Conservation (phyloP, 2,329 filamentous ascomycete genomes). For the Alternaria gansuensis region DNA sequence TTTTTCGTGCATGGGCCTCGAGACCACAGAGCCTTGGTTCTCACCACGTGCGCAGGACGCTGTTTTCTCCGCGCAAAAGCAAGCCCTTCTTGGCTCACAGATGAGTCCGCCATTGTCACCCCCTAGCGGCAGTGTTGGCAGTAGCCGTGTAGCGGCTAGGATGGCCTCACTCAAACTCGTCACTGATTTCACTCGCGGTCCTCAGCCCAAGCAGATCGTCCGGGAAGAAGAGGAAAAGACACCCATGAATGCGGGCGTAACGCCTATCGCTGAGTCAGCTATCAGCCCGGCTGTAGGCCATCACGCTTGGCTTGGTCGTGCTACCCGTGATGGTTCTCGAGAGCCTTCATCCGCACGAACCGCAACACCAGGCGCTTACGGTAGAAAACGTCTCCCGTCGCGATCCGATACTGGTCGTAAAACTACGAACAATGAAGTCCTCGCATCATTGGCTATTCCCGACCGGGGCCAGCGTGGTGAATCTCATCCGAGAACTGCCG, state of each 20-base stretch:
- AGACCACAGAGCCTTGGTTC: slow-evolving; percentile 86
- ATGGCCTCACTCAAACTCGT: slow-evolving; percentile 88
- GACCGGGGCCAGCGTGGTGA: slow-evolving; percentile 47
- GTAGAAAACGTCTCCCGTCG: slow-evolving; percentile 71
- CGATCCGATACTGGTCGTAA: slow-evolving; percentile 44
- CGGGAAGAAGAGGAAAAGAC: slow-evolving; percentile 72
- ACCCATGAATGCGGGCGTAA: slow-evolving; percentile 81
- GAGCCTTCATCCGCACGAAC: slow-evolving; percentile 61
- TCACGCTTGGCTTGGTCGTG: slow-evolving; percentile 52
- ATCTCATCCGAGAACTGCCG: slow-evolving; percentile 44
- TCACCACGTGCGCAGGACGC: slow-evolving; percentile 79
- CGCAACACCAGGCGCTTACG: slow-evolving; percentile 69
- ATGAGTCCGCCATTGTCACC: slow-evolving; percentile 79
- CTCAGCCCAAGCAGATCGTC: slow-evolving; percentile 67
- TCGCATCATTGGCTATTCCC: slow-evolving; percentile 49
- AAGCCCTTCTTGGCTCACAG: slow-evolving; percentile 60
- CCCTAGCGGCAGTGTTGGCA: slow-evolving; percentile 62
- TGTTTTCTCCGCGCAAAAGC: slow-evolving; percentile 64
- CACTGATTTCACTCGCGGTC: slow-evolving; percentile 75
- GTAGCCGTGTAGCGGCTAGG: slow-evolving; percentile 71
- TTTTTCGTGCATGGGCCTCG: slow-evolving; percentile 88
- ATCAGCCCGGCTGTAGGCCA: slow-evolving; percentile 69
- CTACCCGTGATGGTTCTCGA: slow-evolving; percentile 45
- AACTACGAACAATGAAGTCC: slow-evolving; percentile 45
- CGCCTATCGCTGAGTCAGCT: slow-evolving; percentile 78